Base-by-base conservation (phyloP, 2,329 filamentous ascomycete species). In the Bipolaris victoriae region DNA sequence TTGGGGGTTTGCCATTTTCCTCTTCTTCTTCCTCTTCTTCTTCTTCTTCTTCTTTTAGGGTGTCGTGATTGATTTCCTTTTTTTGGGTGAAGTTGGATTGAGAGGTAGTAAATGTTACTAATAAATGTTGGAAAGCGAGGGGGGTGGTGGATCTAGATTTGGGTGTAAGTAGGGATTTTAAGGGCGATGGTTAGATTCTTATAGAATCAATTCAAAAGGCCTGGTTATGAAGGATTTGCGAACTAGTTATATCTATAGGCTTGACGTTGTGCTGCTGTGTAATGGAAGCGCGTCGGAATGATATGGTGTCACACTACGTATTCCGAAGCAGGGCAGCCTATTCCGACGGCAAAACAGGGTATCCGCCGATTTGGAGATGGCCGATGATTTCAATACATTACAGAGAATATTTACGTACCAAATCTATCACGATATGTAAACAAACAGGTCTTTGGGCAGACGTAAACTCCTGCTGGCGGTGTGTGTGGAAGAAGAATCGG, bases 321-420 rank as follows among this genome's bases (percentile, higher is more conserved):
- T 51, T 26, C 59, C 55, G 51, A 52, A 18, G 26, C 20, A 31
- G 24, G 7, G 10, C 26, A 20, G 9, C 35, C 20, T 56, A 61
- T 58, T 61, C 61, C 61, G 61, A 61, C 61, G 61, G 58, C 20
- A 45, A 63, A 61, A 58, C 36, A 24, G 24, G 13, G 16, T n/a
- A 20, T 39, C 5, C 3, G 22, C 11, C 22, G 5, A 49, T 29
- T 18, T n/a, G 7, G 35, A 39, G 22, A 39, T 39, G n/a, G 9
- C 5, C 46, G 20, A 18, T 10, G 2, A 15, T 39, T 29, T 20
- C 7, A 11, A 18, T 10, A 18, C 5, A 15, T 39, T 9, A 10
- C 10, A 11, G 11, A 2, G 7, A n/a, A 18, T 7, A 18, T 20
- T 39, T 31, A 24, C 35, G 33, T 36, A 39, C 20, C 26, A 31